A percentile compares a stretch with the other conserved stretches of the same genome.
phyloP scores from a whole-genome alignment of 495 filamentous ascomycete species.

The Parathielavia hyrcaniae region DNA sequence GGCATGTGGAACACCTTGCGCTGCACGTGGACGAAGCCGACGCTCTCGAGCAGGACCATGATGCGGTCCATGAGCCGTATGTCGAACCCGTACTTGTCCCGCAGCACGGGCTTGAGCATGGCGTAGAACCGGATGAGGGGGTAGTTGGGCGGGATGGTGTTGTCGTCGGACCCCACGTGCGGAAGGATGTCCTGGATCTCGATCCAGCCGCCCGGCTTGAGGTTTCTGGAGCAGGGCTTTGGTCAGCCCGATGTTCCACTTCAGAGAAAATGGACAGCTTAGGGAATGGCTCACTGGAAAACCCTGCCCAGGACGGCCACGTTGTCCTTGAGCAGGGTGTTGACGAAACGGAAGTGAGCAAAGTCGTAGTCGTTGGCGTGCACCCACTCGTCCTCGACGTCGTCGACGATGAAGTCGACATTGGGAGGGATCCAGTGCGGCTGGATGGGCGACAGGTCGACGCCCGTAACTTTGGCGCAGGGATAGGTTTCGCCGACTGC shows the following conservation, averaged over 20 bases:
- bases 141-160: constrained; percentile 43
- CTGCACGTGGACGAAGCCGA: constrained; percentile 51
- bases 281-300: constrained; percentile 26
- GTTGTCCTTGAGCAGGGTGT: constrained; percentile 47
- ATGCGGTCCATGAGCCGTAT: constrained; percentile 38
- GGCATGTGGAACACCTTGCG: constrained; percentile 52
- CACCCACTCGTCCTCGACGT: constrained; percentile 52
- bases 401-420: constrained; percentile 55
- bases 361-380: constrained; percentile 49
- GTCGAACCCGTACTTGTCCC: constrained; percentile 40
- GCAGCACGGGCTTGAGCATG: constrained; percentile 28
- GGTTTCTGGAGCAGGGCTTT: constrained; percentile 38
- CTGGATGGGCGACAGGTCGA: constrained; percentile 60
- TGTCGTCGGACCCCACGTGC: constrained; percentile 48
- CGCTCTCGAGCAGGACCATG: constrained; percentile 32
- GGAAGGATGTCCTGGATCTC: constrained; percentile 54
- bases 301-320: constrained; percentile 29
- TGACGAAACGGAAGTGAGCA: constrained; percentile 41
- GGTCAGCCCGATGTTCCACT: neutral
- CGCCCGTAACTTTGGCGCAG: constrained; percentile 50
- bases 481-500: constrained; percentile 53
- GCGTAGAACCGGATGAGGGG: constrained; percentile 39
- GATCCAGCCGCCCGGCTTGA: constrained; percentile 58
- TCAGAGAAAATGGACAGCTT: neutral
- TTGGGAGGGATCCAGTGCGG: constrained; percentile 52